A percentile compares a stretch with the other conserved stretches of the same genome.
Evolutionary conservation across 768 basidiomycete genomes (phyloP).

Genomic region (Chiua virens): DNA sequence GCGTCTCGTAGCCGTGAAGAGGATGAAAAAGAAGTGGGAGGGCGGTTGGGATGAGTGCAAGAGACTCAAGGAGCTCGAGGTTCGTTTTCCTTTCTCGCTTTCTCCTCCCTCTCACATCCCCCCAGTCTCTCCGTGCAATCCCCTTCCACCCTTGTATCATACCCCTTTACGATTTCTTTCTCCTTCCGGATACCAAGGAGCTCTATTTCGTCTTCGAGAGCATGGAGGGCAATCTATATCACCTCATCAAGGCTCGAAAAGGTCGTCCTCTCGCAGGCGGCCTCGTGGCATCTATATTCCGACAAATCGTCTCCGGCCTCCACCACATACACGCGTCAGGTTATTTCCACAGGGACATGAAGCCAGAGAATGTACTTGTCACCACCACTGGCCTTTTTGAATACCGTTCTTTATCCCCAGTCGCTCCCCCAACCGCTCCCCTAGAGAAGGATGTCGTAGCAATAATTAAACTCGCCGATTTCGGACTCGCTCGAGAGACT

Average conservation of each 20-base stretch:
- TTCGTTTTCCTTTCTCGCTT: slow-evolving; percentile 39
- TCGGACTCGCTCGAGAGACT: slow-evolving; percentile 93
- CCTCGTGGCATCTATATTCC: slow-evolving; percentile 92
- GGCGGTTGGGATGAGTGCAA: slow-evolving; percentile 98
- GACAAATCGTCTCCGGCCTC: slow-evolving; percentile 86
- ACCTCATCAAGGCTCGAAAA: slow-evolving; percentile 96
- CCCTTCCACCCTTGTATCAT: slow-evolving; percentile 97
- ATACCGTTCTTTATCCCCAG: slow-evolving; percentile 79
- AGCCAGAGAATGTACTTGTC: slow-evolving; percentile 97
- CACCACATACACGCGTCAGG: slow-evolving; percentile 90
- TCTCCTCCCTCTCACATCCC: slow-evolving; percentile 13
- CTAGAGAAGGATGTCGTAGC: slow-evolving; percentile 93
- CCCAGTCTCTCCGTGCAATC: slow-evolving; percentile 89
- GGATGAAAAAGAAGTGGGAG: slow-evolving; percentile 98
- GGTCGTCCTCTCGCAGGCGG: slow-evolving; percentile 96
- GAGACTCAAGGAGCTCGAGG: slow-evolving; percentile 93
- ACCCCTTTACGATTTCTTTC: slow-evolving; percentile 98
- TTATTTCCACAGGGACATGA: slow-evolving; percentile 99
- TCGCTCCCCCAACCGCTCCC: slow-evolving; percentile 59
- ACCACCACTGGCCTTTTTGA: slow-evolving; percentile 95
- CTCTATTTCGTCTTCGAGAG: slow-evolving; percentile 99
- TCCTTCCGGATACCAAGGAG: slow-evolving; percentile 92
- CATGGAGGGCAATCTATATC: slow-evolving; percentile 99
- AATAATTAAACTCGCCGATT: slow-evolving; percentile 97
- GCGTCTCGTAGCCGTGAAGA: slow-evolving; percentile 93